A percentile compares a stretch with the other conserved stretches of the same genome.
Evolutionary conservation across 176 grass and related monocot genomes (phyloP).

Genomic region (Cenchrus americanus): DNA sequence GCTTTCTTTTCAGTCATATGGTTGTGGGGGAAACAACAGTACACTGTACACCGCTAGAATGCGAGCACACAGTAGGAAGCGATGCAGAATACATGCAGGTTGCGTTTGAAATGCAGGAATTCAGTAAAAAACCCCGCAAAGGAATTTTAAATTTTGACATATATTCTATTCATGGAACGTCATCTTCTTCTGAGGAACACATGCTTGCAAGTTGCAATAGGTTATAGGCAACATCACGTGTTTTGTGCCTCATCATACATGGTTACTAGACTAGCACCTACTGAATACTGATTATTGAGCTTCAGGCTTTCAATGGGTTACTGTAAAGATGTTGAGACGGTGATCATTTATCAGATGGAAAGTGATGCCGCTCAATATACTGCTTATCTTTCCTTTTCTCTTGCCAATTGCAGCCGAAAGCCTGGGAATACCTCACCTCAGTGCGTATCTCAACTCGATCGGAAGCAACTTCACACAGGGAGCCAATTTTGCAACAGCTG

Average conservation of each 20-base stretch:
- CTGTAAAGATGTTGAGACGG: background rate
- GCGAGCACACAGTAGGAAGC: background rate
- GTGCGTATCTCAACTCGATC: constrained; percentile 84
- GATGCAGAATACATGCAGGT: background rate
- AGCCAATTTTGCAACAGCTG: constrained; percentile 90
- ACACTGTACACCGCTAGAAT: background rate
- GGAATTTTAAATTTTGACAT: background rate
- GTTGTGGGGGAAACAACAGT: background rate
- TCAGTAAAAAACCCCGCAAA: constrained; percentile 2
- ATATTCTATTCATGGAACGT: too few species aligned
- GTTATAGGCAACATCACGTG: background rate
- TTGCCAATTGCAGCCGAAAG: constrained; percentile 55
- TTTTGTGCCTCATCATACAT: background rate
- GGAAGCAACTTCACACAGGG: constrained; percentile 89
- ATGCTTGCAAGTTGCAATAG: background rate
- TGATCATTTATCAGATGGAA: background rate
- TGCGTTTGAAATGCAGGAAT: background rate
- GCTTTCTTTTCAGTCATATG: background rate
- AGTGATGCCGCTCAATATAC: background rate
- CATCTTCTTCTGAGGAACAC: too few species aligned
- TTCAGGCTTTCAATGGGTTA: background rate
- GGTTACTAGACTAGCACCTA: background rate
- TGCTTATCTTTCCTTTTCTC: background rate
- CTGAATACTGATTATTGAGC: background rate
- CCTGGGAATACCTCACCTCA: constrained; percentile 75